phyloP scores from a whole-genome alignment of 495 filamentous ascomycete species.

The Neurospora terricola region DNA sequence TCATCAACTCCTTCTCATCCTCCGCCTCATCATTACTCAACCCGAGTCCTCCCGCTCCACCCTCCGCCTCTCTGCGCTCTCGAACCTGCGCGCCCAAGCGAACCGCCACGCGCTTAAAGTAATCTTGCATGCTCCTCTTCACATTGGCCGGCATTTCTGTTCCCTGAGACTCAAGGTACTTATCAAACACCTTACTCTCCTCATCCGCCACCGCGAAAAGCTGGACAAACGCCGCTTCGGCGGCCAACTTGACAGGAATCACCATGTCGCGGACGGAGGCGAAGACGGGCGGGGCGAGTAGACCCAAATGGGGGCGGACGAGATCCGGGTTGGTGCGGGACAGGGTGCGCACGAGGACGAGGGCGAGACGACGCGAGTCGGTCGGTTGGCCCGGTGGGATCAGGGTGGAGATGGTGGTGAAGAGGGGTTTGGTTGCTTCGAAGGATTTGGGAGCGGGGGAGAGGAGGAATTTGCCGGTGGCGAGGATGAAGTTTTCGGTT shows the following conservation, averaged over 20 bases:
- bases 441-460: conserved; percentile 48
- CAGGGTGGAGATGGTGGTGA: conserved; percentile 61
- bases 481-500: conserved; percentile 81
- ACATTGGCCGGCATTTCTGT: conserved; percentile 50
- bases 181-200: conserved; percentile 81
- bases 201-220: conserved; percentile 86
- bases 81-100: conserved; percentile 72
- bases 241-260: conserved; percentile 93
- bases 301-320: conserved; percentile 63
- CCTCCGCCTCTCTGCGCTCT: conserved; percentile 82
- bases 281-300: conserved; percentile 77
- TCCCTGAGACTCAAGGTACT: conserved; percentile 52
- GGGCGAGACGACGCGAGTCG: conserved; percentile 75
- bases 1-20: conserved; percentile 93
- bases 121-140: conserved; percentile 90
- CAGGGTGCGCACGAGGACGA: conserved; percentile 85
- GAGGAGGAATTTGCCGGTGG: conserved; percentile 90
- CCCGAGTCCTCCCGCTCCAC: conserved; percentile 75
- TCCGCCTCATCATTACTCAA: conserved; percentile 81
- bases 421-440: conserved; percentile 66
- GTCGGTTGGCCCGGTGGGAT: conserved; percentile 65
- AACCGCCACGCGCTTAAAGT: conserved; percentile 87
- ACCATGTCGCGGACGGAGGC: conserved; percentile 81
- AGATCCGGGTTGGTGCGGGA: conserved; percentile 66
- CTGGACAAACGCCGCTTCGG: conserved; percentile 89